Evolutionary conservation across 495 filamentous ascomycete species (phyloP).

Genomic region (Penicillium coprophilum): DNA sequence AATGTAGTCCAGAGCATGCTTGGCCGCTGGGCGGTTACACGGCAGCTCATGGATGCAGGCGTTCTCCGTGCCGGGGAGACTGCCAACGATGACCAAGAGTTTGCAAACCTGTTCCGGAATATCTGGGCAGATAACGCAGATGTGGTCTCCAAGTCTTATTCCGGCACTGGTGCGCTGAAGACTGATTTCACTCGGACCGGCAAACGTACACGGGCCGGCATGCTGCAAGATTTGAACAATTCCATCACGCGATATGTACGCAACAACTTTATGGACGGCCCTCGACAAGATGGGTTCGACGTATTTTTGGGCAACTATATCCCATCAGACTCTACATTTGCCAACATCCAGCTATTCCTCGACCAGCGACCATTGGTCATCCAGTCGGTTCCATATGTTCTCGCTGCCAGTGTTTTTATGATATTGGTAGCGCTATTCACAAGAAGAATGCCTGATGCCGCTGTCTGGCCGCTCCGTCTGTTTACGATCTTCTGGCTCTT

Average conservation of each 20-base stretch:
- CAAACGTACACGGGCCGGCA: slow-evolving; percentile 77
- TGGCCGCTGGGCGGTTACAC: slow-evolving; percentile 80
- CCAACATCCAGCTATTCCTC: slow-evolving; percentile 68
- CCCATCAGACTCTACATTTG: slow-evolving; percentile 62
- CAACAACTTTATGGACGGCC: slow-evolving; percentile 93
- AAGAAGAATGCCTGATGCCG: slow-evolving; percentile 60
- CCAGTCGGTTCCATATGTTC: slow-evolving; percentile 85
- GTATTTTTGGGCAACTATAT: slow-evolving; percentile 85
- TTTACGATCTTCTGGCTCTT: slow-evolving; percentile 74
- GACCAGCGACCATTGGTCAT: slow-evolving; percentile 85
- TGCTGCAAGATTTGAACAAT: slow-evolving; percentile 77
- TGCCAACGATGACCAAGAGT: slow-evolving; percentile 67
- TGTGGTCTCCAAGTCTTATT: slow-evolving; percentile 86
- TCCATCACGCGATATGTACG: slow-evolving; percentile 79
- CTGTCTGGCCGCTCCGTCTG: slow-evolving; percentile 73
- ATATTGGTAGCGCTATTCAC: slow-evolving; percentile 77
- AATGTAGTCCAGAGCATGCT: slow-evolving; percentile 98
- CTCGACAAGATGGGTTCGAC: slow-evolving; percentile 92
- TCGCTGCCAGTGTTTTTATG: slow-evolving; percentile 85
- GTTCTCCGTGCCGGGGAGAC: slow-evolving; percentile 68
- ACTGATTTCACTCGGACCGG: slow-evolving; percentile 93
- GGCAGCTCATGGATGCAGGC: slow-evolving; percentile 80
- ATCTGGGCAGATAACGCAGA: slow-evolving; percentile 99
- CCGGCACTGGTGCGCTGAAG: slow-evolving; percentile 93
- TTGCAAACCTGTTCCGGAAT: slow-evolving; percentile 88